These are phyloP conservation scores for Pythium diclinum DNA, from an alignment of 352 stramenopile genomes.

Conservation along the genomic window DNA sequence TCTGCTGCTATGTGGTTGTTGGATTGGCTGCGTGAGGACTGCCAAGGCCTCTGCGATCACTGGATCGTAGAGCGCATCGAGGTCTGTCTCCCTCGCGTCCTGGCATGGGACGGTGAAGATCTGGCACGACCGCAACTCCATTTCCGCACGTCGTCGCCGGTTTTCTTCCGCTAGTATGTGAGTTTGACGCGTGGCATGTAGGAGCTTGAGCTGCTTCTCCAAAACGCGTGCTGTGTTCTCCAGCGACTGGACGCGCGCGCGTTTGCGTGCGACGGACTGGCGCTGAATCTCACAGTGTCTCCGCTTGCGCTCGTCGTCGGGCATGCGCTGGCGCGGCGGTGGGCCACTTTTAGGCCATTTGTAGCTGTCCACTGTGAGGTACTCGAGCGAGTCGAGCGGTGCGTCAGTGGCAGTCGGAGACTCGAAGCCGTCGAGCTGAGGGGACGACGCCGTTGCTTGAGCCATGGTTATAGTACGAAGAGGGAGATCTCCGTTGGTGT, in stretches of 20 bases:
- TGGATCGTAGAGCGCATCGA: too few species aligned
- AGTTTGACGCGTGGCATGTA: too few species aligned
- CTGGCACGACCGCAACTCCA: too few species aligned
- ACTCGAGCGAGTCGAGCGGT: constrained; percentile 3
- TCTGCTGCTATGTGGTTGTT: too few species aligned
- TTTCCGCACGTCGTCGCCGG: too few species aligned
- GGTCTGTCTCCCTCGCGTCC: too few species aligned
- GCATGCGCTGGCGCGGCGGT: not conserved
- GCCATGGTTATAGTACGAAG: too few species aligned
- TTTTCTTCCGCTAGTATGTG: too few species aligned
- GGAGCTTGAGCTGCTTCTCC: not conserved
- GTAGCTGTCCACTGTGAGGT: constrained; percentile 12
- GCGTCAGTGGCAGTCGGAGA: not conserved
- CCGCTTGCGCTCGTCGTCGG: constrained; percentile 8
- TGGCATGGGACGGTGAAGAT: too few species aligned
- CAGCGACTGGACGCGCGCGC: not conserved
- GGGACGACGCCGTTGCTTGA: not conserved
- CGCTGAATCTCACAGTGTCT: constrained; percentile 11
- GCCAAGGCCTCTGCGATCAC: too few species aligned
- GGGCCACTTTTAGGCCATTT: constrained; percentile 1
- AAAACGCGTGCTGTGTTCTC: not conserved
- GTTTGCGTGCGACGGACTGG: constrained; percentile 14
- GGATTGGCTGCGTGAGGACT: too few species aligned
- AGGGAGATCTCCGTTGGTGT: too few species aligned
- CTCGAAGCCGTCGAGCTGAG: not conserved